Percentiles rank a stretch among this genome's conserved stretches.
phyloP scores from a whole-genome alignment of 192 early-diverging fungal species.

The Podila minutissima region DNA sequence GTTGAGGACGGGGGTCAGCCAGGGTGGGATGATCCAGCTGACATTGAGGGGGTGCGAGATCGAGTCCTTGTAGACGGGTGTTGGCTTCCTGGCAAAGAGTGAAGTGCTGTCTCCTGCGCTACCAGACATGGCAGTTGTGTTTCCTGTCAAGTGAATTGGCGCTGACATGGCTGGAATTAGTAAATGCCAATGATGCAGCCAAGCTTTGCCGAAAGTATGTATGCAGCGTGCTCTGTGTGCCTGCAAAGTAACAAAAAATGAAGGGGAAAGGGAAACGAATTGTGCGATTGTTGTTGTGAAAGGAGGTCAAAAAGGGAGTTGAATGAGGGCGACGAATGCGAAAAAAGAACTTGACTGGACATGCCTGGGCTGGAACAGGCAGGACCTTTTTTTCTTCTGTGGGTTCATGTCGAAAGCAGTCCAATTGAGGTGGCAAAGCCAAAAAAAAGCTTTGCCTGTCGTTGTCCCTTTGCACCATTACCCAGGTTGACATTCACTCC shows the following conservation, averaged over 20 bases:
- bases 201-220: too few species aligned
- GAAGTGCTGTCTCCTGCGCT: background rate
- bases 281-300: too few species aligned
- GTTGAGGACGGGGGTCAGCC: slow-evolving; percentile 32
- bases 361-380: too few species aligned
- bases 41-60: slow-evolving; percentile 51
- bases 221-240: too few species aligned
- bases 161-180: background rate
- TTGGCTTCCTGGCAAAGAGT: slow-evolving; percentile 9
- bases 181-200: too few species aligned
- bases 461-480: background rate
- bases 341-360: too few species aligned
- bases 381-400: too few species aligned
- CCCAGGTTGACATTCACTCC: background rate
- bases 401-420: too few species aligned
- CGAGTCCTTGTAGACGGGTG: slow-evolving; percentile 36
- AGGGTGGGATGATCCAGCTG: slow-evolving; percentile 52
- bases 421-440: background rate
- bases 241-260: background rate
- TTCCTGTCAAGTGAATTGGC: background rate
- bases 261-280: background rate
- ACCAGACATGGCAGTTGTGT: background rate
- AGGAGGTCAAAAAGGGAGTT: too few species aligned
- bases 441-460: background rate
- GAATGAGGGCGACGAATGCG: too few species aligned